Evolutionary conservation across 257 asterid genomes (phyloP), one percentile per base, ranked within the genome.

Genomic region (Schizonepeta tenuifolia): DNA sequence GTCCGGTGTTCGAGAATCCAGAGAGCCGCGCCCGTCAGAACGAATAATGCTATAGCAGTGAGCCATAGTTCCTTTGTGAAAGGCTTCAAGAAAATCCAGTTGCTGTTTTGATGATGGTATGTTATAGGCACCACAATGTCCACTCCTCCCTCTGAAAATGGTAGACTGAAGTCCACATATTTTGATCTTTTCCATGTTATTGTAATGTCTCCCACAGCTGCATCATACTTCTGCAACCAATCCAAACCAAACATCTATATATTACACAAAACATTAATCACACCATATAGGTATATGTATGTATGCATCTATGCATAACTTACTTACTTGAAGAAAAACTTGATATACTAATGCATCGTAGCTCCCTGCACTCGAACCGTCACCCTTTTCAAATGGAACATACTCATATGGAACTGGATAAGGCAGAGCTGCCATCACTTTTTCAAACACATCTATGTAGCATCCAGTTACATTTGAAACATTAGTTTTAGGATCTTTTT

Each of bases 121-220:
- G 40, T 36, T 6, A 6, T 36, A 7, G 40, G 40, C 9, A 36
- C 40, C 40, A 36, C 40, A 36, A 36, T 36, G 40, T 36, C 40
- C 10, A 36, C 77, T 41, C 90, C 80, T 5, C 88, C 83, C 8
- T 65, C 84, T 4, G 79, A 22, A 20, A 69, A 79, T 8, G 90
- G 90, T 5, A 86, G 71, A 6, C 85, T 65, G 78, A 83, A 85
- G 44, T 85, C 90, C 5, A 80, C 86, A 9, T 70, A 75, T 8
- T 78, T 31, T n/a, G 86, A 82, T 57, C 90, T 74, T 22, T 71
- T 75, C 0, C 80, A 77, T 9, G 83, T 77, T 44, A 85, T 72
- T n/a, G 89, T 77, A 12, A 82, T 71, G 80, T 82, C 89, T 18
- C 85, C 89, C 44, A 75, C 83, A 21, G 75, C 85, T 14, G 84